Conservation (phyloP, 2,329 filamentous ascomycete species). For the Fusarium nurragi region DNA sequence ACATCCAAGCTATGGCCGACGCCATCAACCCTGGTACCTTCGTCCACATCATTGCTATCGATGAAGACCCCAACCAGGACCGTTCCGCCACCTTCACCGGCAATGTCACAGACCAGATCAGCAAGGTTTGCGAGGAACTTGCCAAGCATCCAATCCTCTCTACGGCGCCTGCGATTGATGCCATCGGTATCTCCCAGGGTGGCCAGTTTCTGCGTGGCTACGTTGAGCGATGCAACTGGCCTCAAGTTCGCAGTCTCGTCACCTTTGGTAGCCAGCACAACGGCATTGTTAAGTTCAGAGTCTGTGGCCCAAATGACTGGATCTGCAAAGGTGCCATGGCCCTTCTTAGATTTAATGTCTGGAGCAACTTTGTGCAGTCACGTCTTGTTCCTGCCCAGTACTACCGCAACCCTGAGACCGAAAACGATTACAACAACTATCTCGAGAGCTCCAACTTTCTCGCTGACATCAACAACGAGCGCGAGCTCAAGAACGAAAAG, state of each 20-base stretch:
- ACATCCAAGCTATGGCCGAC: slow-evolving; percentile 76
- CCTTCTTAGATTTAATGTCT: slow-evolving; percentile 81
- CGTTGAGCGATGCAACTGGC: slow-evolving; percentile 83
- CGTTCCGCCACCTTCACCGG: slow-evolving; percentile 88
- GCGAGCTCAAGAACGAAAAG: slow-evolving; percentile 72
- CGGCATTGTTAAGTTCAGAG: slow-evolving; percentile 85
- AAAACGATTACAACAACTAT: slow-evolving; percentile 69
- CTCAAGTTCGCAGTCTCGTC: slow-evolving; percentile 79
- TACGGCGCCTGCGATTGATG: slow-evolving; percentile 85
- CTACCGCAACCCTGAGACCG: slow-evolving; percentile 72
- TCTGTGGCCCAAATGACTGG: slow-evolving; percentile 77
- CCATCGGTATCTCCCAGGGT: slow-evolving; percentile 93
- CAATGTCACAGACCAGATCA: slow-evolving; percentile 83
- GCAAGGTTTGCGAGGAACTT: slow-evolving; percentile 79
- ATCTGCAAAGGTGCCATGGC: slow-evolving; percentile 83
- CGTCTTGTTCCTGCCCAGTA: slow-evolving; percentile 94
- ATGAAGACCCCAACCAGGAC: slow-evolving; percentile 73
- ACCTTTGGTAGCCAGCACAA: slow-evolving; percentile 94
- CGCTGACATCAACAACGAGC: slow-evolving; percentile 96
- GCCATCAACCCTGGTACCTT: slow-evolving; percentile 82
- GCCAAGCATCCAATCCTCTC: slow-evolving; percentile 80
- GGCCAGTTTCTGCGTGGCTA: slow-evolving; percentile 95
- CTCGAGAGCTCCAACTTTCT: slow-evolving; percentile 86
- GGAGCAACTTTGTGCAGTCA: slow-evolving; percentile 79
- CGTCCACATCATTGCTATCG: slow-evolving; percentile 81